These are phyloP conservation scores for Pinus taeda DNA, from an alignment of 75 land plant genomes.

Conservation along the genomic window DNA sequence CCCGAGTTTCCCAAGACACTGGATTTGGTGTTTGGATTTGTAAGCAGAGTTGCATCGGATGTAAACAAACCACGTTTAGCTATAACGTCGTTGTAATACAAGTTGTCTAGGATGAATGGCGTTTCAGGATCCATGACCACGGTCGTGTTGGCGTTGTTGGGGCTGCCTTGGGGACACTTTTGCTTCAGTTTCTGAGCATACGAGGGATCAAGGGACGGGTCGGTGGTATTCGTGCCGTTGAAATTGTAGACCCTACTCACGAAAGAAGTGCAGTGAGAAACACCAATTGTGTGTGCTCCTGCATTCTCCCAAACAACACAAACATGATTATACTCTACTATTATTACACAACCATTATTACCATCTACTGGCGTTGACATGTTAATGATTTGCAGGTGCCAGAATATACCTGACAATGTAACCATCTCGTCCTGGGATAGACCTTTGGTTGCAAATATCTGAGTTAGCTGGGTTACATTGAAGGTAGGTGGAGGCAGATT, in stretches of 20 bases:
- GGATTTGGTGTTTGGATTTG: not conserved
- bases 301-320: not conserved
- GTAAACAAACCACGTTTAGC: constrained; percentile 9
- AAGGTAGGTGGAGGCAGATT: constrained; percentile 50
- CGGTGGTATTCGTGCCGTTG: constrained; percentile 12
- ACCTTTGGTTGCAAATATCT: constrained; percentile 54
- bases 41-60: constrained; percentile 20
- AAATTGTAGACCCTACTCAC: constrained; percentile 48
- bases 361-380: not conserved
- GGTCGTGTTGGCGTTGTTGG: not conserved
- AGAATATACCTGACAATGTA: constrained; percentile 51
- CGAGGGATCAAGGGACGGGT: constrained; percentile 18
- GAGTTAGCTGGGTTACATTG: constrained; percentile 43
- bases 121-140: constrained; percentile 22
- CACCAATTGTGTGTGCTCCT: constrained; percentile 73
- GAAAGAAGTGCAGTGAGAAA: constrained; percentile 56
- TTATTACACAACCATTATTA: no score
- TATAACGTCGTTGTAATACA: constrained; percentile 12
- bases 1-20: constrained; percentile 2
- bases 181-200: not conserved
- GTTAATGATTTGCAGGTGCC: not conserved
- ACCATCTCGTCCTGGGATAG: constrained; percentile 75
- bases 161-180: constrained; percentile 14
- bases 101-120: constrained; percentile 37
- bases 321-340: no score